phyloP scores from a whole-genome alignment of 2,329 filamentous ascomycete species.

The Massarina eburnea region DNA sequence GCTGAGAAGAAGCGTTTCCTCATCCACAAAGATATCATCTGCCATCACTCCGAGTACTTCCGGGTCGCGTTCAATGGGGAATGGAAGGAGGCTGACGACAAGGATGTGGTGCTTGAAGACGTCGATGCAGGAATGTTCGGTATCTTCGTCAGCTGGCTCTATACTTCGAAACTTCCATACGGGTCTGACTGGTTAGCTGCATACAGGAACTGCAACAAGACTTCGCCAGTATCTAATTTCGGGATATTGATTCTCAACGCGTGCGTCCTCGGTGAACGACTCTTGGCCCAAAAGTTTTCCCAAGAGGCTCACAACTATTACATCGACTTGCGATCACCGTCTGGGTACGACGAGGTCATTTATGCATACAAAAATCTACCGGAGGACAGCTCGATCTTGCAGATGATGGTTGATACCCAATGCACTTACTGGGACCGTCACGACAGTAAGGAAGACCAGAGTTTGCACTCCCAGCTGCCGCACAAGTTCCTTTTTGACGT shows the following conservation, averaged over 20 bases:
- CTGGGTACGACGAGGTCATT: conserved; percentile 4
- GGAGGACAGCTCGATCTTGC: conserved; percentile 4
- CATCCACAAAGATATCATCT: conserved; percentile 15
- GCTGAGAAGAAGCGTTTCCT: conserved; percentile 4
- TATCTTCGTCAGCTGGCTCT: conserved; percentile 19
- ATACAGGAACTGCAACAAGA: too few species aligned
- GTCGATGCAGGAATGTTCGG: conserved; percentile 11
- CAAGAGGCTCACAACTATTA: neutral
- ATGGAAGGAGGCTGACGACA: conserved; percentile 16
- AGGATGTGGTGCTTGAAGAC: conserved; percentile 10
- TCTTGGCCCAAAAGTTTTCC: conserved; percentile 3
- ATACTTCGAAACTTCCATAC: conserved; percentile 6
- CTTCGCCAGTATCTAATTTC: too few species aligned
- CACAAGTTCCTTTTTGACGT: too few species aligned
- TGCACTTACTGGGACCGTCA: neutral
- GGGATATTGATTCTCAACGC: conserved; percentile 3
- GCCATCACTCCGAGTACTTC: conserved; percentile 21
- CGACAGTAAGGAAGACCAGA: too few species aligned
- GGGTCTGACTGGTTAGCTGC: neutral
- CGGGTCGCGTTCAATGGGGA: conserved; percentile 10
- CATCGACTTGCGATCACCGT: too few species aligned
- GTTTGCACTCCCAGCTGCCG: too few species aligned
- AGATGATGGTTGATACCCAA: conserved; percentile 11
- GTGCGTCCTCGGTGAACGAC: conserved; percentile 5
- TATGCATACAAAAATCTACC: conserved; percentile 12